phyloP scores from a whole-genome alignment of 345 rosid species.

The Mangifera indica region DNA sequence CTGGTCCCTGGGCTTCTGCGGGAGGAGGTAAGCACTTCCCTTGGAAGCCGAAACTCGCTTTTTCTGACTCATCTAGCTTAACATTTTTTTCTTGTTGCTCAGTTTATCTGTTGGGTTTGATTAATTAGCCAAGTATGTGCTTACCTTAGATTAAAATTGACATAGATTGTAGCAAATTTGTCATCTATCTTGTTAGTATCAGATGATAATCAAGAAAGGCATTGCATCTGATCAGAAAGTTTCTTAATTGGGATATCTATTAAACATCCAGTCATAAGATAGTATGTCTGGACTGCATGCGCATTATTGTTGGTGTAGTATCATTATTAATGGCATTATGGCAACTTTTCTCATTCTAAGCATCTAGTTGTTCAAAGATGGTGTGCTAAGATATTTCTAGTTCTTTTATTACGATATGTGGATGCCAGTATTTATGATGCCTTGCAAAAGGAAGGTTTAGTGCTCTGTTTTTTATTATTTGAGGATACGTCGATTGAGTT shows the following conservation, averaged over 20 bases:
- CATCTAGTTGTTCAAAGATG: background rate
- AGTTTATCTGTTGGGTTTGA: conserved; percentile 1
- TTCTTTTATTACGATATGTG: background rate
- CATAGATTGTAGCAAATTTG: background rate
- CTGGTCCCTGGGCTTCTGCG: conserved; percentile 87
- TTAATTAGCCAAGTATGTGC: background rate
- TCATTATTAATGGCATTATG: background rate
- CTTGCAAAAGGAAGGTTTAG: background rate
- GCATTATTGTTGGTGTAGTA: background rate
- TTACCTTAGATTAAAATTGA: background rate
- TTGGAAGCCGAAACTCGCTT: conserved; percentile 10
- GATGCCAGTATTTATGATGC: background rate
- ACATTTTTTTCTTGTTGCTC: conserved; percentile 2
- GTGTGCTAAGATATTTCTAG: background rate
- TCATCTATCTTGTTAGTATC: background rate
- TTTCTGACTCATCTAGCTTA: background rate
- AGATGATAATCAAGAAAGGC: background rate
- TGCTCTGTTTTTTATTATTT: background rate
- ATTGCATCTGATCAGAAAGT: background rate
- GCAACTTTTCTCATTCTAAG: background rate
- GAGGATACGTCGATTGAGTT: background rate
- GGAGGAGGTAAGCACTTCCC: conserved; percentile 59
- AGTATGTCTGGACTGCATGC: background rate
- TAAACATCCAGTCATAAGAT: background rate
- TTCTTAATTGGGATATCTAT: background rate